Evolutionary conservation across 176 grass and related monocot species (phyloP), one percentile per base, ranked within the genome.

Genomic region (Coix lacrymajobi): DNA sequence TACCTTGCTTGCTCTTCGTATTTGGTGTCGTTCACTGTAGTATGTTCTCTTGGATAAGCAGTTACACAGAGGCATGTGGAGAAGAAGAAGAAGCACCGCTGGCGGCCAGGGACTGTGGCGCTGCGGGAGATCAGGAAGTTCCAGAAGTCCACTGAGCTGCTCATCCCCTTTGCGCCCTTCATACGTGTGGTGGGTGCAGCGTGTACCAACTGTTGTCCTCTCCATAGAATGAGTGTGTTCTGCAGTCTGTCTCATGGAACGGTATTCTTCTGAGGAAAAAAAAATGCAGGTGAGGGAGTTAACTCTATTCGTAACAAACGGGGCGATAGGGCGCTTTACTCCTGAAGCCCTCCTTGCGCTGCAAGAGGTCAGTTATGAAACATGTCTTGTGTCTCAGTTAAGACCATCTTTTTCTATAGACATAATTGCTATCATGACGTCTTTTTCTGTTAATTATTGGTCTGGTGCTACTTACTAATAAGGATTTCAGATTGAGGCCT

Each of bases 251-350:
- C 6, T 80, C 22, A 76, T 43, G 41, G 15, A 40, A 26, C 40
- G 30, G 25, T 75, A 62, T 62, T 72, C 15, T 92, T 33, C 54
- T 71, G 31, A 30, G 77, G 2, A 20, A 62, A 64, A 77, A 67
- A 77, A 75, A 70, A 79, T 83, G 31, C 73, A 98, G 91, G 87
- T 91, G 25, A 93, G 46, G 85, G 96, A 98, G 89, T 12, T 92
- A 20, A 90, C 76, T 29, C 8, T 5, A 4, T 87, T 56, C 28
- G n/a, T 57, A 3, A 20, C 86, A 2, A 81, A 7, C 32, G 38
- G 62, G 7, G 17, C 1, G 1, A 49, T 81, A 13, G 6, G 3
- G 1, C 75, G 81, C 1, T 77, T 76, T 52, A 81, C 43, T 46
- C 67, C 25, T 69, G 56, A 45, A 82, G 79, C 83, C 11, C 24